Percentiles rank a stretch among this genome's conserved stretches.
Evolutionary conservation across 371 early-diverging fungal genomes (phyloP).

Genomic region (Mortierella sp.): DNA sequence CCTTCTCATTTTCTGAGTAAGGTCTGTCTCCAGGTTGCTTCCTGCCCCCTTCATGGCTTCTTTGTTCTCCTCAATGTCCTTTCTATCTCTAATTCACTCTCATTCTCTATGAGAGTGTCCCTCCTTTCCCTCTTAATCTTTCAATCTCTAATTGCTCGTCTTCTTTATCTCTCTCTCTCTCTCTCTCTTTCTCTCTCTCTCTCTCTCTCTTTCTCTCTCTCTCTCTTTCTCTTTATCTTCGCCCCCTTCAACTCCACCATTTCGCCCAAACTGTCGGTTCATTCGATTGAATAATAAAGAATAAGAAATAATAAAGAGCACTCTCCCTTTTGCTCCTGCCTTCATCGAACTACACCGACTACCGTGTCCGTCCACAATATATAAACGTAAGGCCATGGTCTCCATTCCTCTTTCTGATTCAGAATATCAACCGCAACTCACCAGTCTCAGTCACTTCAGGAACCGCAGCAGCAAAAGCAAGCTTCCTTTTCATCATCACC

Average conservation of each 20-base stretch:
- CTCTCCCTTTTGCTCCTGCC: neutral
- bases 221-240: neutral
- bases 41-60: neutral
- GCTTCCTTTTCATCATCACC: neutral
- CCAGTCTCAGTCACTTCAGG: neutral
- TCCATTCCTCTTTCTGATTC: neutral
- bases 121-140: neutral
- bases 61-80: neutral
- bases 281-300: conserved; percentile 11
- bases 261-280: conserved; percentile 21
- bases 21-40: neutral
- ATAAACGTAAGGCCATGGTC: conserved; percentile 20
- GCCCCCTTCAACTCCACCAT: conserved; percentile 15
- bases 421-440: conserved; percentile 12
- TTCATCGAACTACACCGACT: conserved; percentile 20
- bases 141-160: conserved; percentile 4
- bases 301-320: neutral
- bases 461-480: neutral
- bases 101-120: neutral
- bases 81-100: neutral
- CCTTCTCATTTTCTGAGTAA: no score
- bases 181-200: conserved; percentile 4
- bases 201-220: neutral
- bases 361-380: conserved; percentile 16
- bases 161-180: neutral